A percentile compares a stretch with the other conserved stretches of the same genome.
Evolutionary conservation across 345 rosid genomes (phyloP).

Genomic region (Citrus glauca): DNA sequence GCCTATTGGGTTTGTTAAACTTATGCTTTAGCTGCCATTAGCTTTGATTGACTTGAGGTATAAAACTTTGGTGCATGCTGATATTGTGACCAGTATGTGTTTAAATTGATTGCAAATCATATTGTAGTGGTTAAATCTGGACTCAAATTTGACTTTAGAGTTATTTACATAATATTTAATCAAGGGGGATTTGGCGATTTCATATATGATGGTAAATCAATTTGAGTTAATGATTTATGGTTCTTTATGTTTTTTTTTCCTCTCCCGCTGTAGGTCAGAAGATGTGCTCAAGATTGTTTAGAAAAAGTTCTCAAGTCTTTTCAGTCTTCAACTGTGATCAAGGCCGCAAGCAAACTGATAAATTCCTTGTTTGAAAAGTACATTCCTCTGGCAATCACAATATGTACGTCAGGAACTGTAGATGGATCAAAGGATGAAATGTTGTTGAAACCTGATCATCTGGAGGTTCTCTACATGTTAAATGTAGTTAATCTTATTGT

Average conservation of each 20-base stretch:
- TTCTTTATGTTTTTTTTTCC: not conserved
- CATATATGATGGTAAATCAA: not conserved
- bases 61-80: not conserved
- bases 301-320: constrained; percentile 55
- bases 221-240: constrained; percentile 3
- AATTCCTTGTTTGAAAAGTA: constrained; percentile 40
- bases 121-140: not conserved
- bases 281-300: constrained; percentile 75
- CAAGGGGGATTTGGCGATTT: not conserved
- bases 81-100: not conserved
- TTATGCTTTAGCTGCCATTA: not conserved
- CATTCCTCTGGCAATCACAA: constrained; percentile 29
- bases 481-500: constrained; percentile 55
- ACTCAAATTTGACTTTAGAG: not conserved
- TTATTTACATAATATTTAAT: constrained; percentile 1
- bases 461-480: constrained; percentile 70
- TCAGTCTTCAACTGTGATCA: constrained; percentile 33
- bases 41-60: not conserved
- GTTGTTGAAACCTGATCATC: constrained; percentile 37
- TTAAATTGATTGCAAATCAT: not conserved
- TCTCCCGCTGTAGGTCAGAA: constrained; percentile 53
- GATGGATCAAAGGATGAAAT: constrained; percentile 46
- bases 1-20: not conserved
- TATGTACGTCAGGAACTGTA: constrained; percentile 27
- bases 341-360: constrained; percentile 64